Base-by-base conservation (phyloP, 2,329 filamentous ascomycete genomes). In the Fusarium albosuccineum region DNA sequence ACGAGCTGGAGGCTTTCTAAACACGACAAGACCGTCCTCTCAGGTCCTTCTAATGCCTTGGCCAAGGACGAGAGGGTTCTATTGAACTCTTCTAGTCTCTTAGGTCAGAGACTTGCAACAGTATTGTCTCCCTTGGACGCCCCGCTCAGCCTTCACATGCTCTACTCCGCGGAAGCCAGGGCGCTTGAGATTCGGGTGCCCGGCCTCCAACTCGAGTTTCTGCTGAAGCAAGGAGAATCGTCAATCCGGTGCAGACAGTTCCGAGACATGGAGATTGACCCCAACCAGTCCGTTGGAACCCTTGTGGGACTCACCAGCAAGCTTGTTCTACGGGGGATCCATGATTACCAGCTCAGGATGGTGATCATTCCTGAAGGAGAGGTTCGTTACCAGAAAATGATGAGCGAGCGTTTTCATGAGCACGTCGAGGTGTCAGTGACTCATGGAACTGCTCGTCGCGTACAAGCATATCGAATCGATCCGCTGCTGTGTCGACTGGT, bases 401-500 rank as follows among this genome's bases (percentile, higher is more conserved):
- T 7, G 22, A 7, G 9, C 2, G 9, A 14, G 1, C 11, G n/a
- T 0, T 1, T 13, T 11, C 29, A 56, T 1, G 44, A 40, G 4
- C 78, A 85, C 68, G 73, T 81, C 7, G 9, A 66, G 0, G 79
- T 86, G 0, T 56, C 63, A 0, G 80, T 86, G 9, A 54, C 70
- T 0, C 62, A 62, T 3, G 70, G 64, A 2, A 60, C 41, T 0
- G 40, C 63, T 5, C 44, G 29, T 2, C 66, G 60, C 5, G 68
- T 76, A 6, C 82, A 87, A 45, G 66, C 75, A 0, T 90, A 86
- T 64, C 67, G 73, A 0, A 70, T 91, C 0, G 84, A 91, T 60
- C 45, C 65, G 0, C 73, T 74, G 1, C 80, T 91, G 0, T 82
- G 86, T 0, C 77, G 82, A 3, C 69, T 91, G 0, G 62, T 79